Percentiles rank a stretch among this genome's conserved stretches.
Evolutionary conservation across 495 filamentous ascomycete species (phyloP).

Genomic region (Beverwykella pulmonaria): DNA sequence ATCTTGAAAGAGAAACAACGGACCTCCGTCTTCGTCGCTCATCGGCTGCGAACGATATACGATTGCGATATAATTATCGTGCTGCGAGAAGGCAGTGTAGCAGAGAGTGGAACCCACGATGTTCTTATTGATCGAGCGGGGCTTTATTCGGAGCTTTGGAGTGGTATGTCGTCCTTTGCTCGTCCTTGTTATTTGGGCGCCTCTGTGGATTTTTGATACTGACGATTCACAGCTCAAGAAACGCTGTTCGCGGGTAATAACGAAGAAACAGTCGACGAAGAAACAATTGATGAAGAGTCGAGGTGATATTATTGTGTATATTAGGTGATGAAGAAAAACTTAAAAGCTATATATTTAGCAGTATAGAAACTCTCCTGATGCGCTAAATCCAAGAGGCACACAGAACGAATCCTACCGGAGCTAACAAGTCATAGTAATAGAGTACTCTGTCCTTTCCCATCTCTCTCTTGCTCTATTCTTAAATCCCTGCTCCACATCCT

Average conservation of each 20-base stretch:
- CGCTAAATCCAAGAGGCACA: too few relatives aligned
- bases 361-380: too few relatives aligned
- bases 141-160: conserved; percentile 89
- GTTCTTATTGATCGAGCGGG: conserved; percentile 78
- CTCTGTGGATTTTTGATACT: not conserved
- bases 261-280: conserved; percentile 1
- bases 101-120: conserved; percentile 82
- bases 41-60: conserved; percentile 87
- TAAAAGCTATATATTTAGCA: too few relatives aligned
- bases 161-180: conserved; percentile 45
- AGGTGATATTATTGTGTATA: too few relatives aligned
- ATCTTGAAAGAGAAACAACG: conserved; percentile 85
- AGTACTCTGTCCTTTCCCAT: too few relatives aligned
- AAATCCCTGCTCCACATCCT: too few relatives aligned
- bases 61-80: conserved; percentile 93
- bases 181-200: not conserved
- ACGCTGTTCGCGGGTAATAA: conserved; percentile 18
- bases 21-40: conserved; percentile 93
- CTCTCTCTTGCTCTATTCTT: too few relatives aligned
- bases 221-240: conserved; percentile 16
- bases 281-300: not conserved
- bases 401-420: too few relatives aligned
- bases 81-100: conserved; percentile 77
- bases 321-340: too few relatives aligned
- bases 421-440: too few relatives aligned